phyloP scores from a whole-genome alignment of 169 alveolate genomes.

The Amoebophrya sp. region DNA sequence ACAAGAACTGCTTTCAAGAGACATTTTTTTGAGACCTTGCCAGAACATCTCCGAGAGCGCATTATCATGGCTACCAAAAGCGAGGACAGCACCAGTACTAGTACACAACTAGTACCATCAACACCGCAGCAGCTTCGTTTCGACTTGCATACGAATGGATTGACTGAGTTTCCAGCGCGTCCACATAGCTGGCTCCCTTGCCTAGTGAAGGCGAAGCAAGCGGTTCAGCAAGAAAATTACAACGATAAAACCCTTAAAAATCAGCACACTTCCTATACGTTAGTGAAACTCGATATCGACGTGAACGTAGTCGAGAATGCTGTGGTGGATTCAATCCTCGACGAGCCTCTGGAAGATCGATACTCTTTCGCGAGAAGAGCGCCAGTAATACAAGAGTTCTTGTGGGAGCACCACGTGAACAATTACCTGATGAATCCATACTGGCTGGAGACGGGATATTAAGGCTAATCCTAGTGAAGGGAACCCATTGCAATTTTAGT shows the following conservation, averaged over 20 bases:
- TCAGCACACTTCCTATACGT: neutral
- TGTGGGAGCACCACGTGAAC: neutral
- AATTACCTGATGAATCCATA: neutral
- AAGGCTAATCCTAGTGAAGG: too few species aligned
- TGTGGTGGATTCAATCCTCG: too few species aligned
- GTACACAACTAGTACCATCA: too few species aligned
- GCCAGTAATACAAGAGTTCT: neutral
- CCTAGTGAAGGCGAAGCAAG: too few species aligned
- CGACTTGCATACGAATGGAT: neutral
- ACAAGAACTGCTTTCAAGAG: neutral
- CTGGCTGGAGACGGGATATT: neutral
- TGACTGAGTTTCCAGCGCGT: neutral
- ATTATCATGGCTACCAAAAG: neutral
- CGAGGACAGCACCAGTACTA: too few species aligned
- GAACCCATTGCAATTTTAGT: too few species aligned
- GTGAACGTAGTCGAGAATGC: neutral
- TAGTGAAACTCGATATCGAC: neutral
- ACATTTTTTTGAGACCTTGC: neutral
- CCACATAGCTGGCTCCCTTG: neutral
- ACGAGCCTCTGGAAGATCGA: too few species aligned
- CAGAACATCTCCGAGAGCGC: neutral
- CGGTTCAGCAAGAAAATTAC: too few species aligned
- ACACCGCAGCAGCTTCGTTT: too few species aligned
- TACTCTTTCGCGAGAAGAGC: too few species aligned
- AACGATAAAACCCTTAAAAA: too few species aligned